Percentiles rank a stretch among this genome's conserved stretches.
phyloP scores from a whole-genome alignment of 2,329 filamentous ascomycete species.

The Penicillium hesseltinei region DNA sequence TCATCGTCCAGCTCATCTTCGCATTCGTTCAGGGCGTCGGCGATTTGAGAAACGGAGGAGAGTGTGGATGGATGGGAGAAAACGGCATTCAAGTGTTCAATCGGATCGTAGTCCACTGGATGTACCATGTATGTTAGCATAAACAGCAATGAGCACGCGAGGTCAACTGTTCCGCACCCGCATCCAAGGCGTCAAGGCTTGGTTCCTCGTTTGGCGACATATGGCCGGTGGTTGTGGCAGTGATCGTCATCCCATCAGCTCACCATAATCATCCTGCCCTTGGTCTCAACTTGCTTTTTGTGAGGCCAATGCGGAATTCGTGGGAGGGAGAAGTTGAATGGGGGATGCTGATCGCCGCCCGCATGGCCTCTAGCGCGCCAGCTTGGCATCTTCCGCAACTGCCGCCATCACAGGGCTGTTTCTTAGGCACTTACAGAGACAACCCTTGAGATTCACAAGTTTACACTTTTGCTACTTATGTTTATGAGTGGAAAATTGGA shows the following conservation, averaged over 20 bases:
- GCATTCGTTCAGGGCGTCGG: slow-evolving; percentile 68
- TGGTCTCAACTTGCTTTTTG: slow-evolving; percentile 13
- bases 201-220: slow-evolving; percentile 41
- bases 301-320: slow-evolving; percentile 17
- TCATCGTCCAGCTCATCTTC: slow-evolving; percentile 79
- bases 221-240: slow-evolving; percentile 32
- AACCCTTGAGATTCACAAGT: not conserved
- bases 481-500: not conserved
- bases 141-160: slow-evolving; percentile 1
- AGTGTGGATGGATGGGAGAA: slow-evolving; percentile 88
- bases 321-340: slow-evolving; percentile 10
- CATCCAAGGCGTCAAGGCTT: slow-evolving; percentile 44
- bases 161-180: slow-evolving; percentile 36
- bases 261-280: slow-evolving; percentile 20
- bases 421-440: not conserved
- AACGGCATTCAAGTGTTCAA: slow-evolving; percentile 87
- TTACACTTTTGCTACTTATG: not conserved
- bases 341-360: slow-evolving; percentile 12
- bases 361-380: slow-evolving; percentile 14
- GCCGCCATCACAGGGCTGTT: not conserved
- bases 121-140: slow-evolving; percentile 2
- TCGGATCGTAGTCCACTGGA: slow-evolving; percentile 83
- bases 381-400: slow-evolving; percentile 20
- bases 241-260: slow-evolving; percentile 39
- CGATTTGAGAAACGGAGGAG: slow-evolving; percentile 70